Conservation (phyloP, 306 rosid genomes). For the Inga oerstediana region DNA sequence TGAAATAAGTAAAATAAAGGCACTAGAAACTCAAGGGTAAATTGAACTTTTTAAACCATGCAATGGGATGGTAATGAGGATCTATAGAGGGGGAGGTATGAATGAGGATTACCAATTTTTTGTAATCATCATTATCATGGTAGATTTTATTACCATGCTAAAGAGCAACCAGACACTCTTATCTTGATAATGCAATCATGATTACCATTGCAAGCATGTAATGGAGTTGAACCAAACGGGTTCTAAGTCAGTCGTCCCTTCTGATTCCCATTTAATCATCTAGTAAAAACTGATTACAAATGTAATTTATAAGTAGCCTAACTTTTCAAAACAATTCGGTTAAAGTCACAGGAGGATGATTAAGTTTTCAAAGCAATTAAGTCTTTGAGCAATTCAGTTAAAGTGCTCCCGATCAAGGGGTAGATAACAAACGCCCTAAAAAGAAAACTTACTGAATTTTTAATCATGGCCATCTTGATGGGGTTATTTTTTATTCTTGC, state of each 20-base stretch:
- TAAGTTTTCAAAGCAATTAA: neutral
- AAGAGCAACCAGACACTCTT: too few relatives aligned
- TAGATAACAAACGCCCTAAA: neutral
- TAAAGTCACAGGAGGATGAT: neutral
- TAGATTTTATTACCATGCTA: too few relatives aligned
- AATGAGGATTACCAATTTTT: too few relatives aligned
- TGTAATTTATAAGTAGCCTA: neutral
- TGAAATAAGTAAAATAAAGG: too few relatives aligned
- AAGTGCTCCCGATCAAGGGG: constrained; percentile 42
- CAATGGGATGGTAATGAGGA: too few relatives aligned
- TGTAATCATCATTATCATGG: too few relatives aligned
- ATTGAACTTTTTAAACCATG: too few relatives aligned
- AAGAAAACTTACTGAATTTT: constrained; percentile 64
- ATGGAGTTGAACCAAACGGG: too few relatives aligned
- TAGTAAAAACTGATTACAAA: neutral
- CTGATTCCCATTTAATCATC: neutral
- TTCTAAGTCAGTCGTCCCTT: neutral
- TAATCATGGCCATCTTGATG: constrained; percentile 90
- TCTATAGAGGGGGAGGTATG: too few relatives aligned
- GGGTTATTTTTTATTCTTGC: constrained; percentile 84
- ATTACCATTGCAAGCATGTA: too few relatives aligned
- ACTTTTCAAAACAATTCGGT: neutral
- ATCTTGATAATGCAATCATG: too few relatives aligned
- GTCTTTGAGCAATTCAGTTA: neutral
- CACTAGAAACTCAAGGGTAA: too few relatives aligned